Evolutionary conservation across 345 rosid genomes (phyloP).

Genomic region (Syzygium aromaticum): DNA sequence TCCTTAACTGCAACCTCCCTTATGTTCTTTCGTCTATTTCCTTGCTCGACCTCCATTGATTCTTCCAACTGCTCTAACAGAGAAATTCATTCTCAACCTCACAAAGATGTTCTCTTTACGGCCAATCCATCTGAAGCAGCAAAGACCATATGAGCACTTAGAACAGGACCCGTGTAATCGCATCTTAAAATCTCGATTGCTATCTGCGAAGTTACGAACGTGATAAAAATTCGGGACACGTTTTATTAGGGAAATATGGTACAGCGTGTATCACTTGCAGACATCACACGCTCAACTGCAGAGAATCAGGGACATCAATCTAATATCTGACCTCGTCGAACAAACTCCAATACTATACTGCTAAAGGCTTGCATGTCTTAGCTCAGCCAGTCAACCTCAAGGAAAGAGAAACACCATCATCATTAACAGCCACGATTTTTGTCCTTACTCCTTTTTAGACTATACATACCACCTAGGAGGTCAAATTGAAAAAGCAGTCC

Average conservation of each 20-base stretch:
- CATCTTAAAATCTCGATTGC: rapidly evolving
- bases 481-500: no score
- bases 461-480: no score
- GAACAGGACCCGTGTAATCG: rapidly evolving
- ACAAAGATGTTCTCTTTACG: not conserved
- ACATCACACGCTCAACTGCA: not conserved
- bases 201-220: not conserved
- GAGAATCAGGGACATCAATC: not conserved
- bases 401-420: no score
- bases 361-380: no score
- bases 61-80: not conserved
- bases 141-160: not conserved
- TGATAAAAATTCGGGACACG: not conserved
- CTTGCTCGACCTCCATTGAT: not conserved
- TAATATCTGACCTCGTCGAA: not conserved
- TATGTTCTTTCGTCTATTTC: not conserved
- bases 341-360: rapidly evolving
- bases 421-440: no score
- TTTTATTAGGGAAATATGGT: not conserved
- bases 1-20: not conserved
- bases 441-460: no score
- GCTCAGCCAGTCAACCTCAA: no score
- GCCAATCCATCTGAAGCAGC: not conserved
- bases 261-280: not conserved
- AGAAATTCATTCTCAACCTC: not conserved